phyloP scores from a whole-genome alignment of 164 flowering plant species.

The Vitis rupestris region DNA sequence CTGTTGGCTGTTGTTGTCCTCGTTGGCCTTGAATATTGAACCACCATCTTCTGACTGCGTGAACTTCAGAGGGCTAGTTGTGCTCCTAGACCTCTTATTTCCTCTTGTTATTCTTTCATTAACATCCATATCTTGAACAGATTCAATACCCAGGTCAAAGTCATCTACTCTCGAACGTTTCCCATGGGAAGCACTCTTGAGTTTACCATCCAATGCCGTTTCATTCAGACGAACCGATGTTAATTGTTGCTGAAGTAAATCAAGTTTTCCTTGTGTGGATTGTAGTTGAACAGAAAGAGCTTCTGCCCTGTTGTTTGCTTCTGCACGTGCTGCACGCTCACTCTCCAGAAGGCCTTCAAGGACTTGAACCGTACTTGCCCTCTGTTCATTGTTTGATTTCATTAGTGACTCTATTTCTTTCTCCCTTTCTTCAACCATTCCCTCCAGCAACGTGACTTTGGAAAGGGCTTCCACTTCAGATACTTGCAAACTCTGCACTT shows the following conservation, averaged over 20 bases:
- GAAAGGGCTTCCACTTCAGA: slow-evolving; percentile 74
- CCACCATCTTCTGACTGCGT: slow-evolving; percentile 78
- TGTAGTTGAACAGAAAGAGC: slow-evolving; percentile 80
- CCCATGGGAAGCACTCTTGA: slow-evolving; percentile 72
- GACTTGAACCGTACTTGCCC: slow-evolving; percentile 71
- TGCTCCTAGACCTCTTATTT: slow-evolving; percentile 69
- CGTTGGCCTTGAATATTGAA: slow-evolving; percentile 57
- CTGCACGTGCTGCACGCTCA: slow-evolving; percentile 77
- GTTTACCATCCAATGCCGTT: slow-evolving; percentile 74
- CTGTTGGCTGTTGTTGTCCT: slow-evolving; percentile 50
- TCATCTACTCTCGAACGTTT: slow-evolving; percentile 66
- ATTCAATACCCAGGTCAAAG: slow-evolving; percentile 50
- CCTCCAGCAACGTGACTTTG: slow-evolving; percentile 65
- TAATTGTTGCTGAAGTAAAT: slow-evolving; percentile 75
- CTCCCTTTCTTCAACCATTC: slow-evolving; percentile 81
- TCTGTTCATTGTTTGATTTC: slow-evolving; percentile 76
- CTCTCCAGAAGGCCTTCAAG: slow-evolving; percentile 70
- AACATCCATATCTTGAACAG: slow-evolving; percentile 65
- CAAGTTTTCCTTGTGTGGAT: slow-evolving; percentile 80
- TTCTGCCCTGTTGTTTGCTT: slow-evolving; percentile 78
- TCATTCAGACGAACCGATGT: slow-evolving; percentile 76
- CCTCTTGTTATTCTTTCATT: slow-evolving; percentile 37
- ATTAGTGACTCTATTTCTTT: slow-evolving; percentile 75
- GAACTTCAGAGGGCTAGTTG: slow-evolving; percentile 54
- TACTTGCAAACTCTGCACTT: slow-evolving; percentile 47